Evolutionary conservation across 345 rosid species (phyloP), one percentile per base, ranked within the genome.

Genomic region (Cardiospermum halicacabum): DNA sequence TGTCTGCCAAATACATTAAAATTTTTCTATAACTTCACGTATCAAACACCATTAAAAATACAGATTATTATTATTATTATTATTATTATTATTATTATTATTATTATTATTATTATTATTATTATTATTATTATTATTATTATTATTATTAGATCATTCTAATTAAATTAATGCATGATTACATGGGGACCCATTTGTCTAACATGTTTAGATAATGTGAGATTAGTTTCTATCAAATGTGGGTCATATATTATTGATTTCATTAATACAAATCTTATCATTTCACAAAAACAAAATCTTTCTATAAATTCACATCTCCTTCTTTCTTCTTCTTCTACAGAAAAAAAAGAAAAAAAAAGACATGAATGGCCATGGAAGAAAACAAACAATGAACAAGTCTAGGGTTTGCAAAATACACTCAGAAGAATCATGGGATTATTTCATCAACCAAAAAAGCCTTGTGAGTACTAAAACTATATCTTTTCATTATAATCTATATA

Each of bases 381-480:
- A 64, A 40, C n/a, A n/a, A 66, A 6, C 1, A 9, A 42, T 9
- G 67, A 71, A n/a, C n/a, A n/a, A 73, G 67, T 60, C 81, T 2
- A 80, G 82, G 60, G 84, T 82, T 28, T 30, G 67, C 53, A 77
- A 59, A 66, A 22, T 80, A 36, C 66, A 75, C 22, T 77, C 84
- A 2, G 70, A 65, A 39, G 56, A 69, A 6, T 65, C 79, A 7
- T 82, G 87, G 87, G 69, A 77, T 65, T 69, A 56, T 21, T 56
- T 70, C 45, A 64, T 69, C 66, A 59, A 62, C 24, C 77, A 73
- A 72, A 69, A 61, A 53, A 67, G 69, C 59, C 82, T 71, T 3
- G 84, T 75, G 68, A 75, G 77, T 43, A 6, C 1, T 43, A 21
- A 43, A 43, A 43, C 7, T 43, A n/a, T n/a, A n/a, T n/a, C n/a